Evolutionary conservation across 176 grass and related monocot species (phyloP), one percentile per base, ranked within the genome.

Genomic region (Luzula sylvatica): DNA sequence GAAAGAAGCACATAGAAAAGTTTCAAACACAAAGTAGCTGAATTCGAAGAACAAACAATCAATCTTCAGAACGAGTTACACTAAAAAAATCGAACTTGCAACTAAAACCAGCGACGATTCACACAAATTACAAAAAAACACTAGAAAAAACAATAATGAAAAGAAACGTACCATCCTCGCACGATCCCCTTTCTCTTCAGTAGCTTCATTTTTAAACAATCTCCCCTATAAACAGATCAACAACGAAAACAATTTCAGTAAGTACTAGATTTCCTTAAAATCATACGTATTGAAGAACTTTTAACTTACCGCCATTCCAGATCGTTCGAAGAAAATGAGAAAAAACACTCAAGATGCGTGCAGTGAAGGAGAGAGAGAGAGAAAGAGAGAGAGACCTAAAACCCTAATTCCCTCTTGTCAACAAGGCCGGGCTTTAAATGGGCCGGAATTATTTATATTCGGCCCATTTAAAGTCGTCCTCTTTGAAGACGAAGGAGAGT

Each of bases 151-250:
- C 2, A 18, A 5, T 21, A 1, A 64, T 49, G 14, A 8, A 61
- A 64, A 48, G 13, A 61, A 35, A 17, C 44, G 15, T 64, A 64
- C 60, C 60, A 64, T 64, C 60, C 60, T 64, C 8, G 60, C 60
- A 26, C 60, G 60, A 4, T 64, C 60, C 47, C 60, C 60, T 48
- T 64, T 64, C 43, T 64, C 60, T 49, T 64, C 60, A 20, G 60
- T 64, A 3, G 60, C 60, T 2, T 64, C 60, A 64, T 64, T 24
- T 49, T 64, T 64, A 64, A 64, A 45, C 43, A 64, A 24, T 42
- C 9, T 35, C 5, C 44, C 60, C 60, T 64, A 64, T 16, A 49
- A 27, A 19, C 3, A 7, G 16, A 64, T 50, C 43, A 16, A 0
- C 60, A 16, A n/a, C 59, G 11, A n/a, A 50, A 18, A 29, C 20